These are phyloP conservation scores for Arthromyces matolae DNA, from an alignment of 768 basidiomycete genomes.

Conservation along the genomic window DNA sequence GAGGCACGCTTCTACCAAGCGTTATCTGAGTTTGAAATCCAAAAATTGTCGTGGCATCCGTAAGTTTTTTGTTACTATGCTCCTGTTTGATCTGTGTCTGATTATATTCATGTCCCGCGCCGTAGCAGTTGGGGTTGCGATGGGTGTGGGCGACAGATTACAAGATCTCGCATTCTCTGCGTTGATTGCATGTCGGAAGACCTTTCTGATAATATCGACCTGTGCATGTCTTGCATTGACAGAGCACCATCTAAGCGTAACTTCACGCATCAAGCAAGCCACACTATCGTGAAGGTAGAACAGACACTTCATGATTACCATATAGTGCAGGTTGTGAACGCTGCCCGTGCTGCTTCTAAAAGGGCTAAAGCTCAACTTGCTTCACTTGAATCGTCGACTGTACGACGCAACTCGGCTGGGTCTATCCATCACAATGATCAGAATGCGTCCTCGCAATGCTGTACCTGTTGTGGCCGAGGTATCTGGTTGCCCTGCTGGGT, in stretches of 20 bases:
- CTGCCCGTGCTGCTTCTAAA: constrained; percentile 21
- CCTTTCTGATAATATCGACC: constrained; percentile 30
- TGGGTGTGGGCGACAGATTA: constrained; percentile 29
- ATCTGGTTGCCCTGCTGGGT: constrained; percentile 20
- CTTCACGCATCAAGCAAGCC: constrained; percentile 30
- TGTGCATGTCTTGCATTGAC: constrained; percentile 30
- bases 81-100: background rate
- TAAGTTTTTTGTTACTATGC: constrained; percentile 17
- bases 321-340: constrained; percentile 24
- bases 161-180: constrained; percentile 29
- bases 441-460: background rate
- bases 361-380: constrained; percentile 26
- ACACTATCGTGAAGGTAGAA: constrained; percentile 29
- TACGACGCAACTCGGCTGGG: constrained; percentile 1
- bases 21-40: constrained; percentile 29
- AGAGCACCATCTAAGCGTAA: constrained; percentile 24
- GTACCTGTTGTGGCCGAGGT: constrained; percentile 16
- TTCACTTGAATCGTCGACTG: constrained; percentile 17
- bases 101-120: background rate
- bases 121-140: constrained; percentile 30
- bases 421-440: background rate
- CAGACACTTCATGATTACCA: constrained; percentile 31
- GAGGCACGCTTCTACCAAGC: constrained; percentile 34
- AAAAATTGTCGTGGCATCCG: constrained; percentile 35
- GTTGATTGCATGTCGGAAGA: constrained; percentile 32